phyloP scores from a whole-genome alignment of 2,329 filamentous ascomycete genomes.

The Tolypocladium endophyticum region DNA sequence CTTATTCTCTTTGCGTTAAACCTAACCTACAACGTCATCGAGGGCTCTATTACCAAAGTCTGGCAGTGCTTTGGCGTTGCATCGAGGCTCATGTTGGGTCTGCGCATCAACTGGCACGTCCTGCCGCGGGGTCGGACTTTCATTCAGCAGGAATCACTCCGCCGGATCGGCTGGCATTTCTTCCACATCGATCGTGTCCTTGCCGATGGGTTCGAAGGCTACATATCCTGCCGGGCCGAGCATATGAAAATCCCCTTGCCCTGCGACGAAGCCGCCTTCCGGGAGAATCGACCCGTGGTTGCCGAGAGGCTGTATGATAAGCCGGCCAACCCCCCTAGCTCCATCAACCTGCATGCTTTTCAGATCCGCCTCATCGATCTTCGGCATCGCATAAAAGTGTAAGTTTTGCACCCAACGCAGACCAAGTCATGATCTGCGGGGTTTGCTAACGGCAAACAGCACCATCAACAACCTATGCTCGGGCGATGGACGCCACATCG shows the following conservation, averaged over 20 bases:
- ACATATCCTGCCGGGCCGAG: conserved; percentile 24
- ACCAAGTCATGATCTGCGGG: not conserved
- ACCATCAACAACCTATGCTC: conserved; percentile 15
- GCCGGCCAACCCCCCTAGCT: conserved; percentile 10
- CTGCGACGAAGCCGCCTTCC: conserved; percentile 21
- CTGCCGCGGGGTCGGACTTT: conserved; percentile 17
- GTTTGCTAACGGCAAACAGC: conserved; percentile 4
- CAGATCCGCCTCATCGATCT: conserved; percentile 24
- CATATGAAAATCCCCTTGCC: conserved; percentile 27
- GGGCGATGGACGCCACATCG: conserved; percentile 12
- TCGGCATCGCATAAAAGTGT: conserved; percentile 25
- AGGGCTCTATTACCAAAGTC: conserved; percentile 25
- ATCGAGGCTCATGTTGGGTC: conserved; percentile 23
- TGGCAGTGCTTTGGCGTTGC: conserved; percentile 29
- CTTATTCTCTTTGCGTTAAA: conserved; percentile 24
- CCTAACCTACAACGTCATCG: conserved; percentile 24
- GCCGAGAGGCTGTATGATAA: conserved; percentile 21
- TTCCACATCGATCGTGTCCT: conserved; percentile 27
- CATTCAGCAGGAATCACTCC: conserved; percentile 22
- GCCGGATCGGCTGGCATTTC: conserved; percentile 27
- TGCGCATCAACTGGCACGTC: conserved; percentile 29
- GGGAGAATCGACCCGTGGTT: conserved; percentile 17
- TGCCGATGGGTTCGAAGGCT: conserved; percentile 29
- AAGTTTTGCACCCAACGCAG: conserved; percentile 7
- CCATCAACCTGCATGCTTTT: conserved; percentile 21